phyloP scores from a whole-genome alignment of 2,329 filamentous ascomycete genomes.

The Phyllosticta citribraziliensis region DNA sequence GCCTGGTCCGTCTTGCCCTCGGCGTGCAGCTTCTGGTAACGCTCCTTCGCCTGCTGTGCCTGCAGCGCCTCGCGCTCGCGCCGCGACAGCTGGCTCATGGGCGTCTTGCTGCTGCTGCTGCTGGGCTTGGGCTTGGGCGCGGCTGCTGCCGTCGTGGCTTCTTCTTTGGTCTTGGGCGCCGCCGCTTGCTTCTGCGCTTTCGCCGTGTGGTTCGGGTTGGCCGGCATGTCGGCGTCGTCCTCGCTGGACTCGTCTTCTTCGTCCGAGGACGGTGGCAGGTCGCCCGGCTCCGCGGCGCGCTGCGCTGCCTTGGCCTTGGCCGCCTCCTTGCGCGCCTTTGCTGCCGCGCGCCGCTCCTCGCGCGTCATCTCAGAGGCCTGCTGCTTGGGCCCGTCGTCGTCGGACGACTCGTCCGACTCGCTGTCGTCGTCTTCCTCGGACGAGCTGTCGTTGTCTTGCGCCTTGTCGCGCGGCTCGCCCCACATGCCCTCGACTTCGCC shows the following conservation, averaged over 20 bases:
- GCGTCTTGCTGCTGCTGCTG: slow-evolving; percentile 10
- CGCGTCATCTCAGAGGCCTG: slow-evolving; percentile 55
- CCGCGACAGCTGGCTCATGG: slow-evolving; percentile 49
- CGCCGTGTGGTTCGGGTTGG: slow-evolving; percentile 78
- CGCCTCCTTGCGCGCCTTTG: slow-evolving; percentile 85
- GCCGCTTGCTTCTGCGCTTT: slow-evolving; percentile 60
- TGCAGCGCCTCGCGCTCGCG: slow-evolving; percentile 71
- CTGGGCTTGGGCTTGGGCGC: slow-evolving; percentile 35
- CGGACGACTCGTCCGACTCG: slow-evolving; percentile 31
- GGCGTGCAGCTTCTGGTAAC: slow-evolving; percentile 83
- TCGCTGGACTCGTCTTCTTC: slow-evolving; percentile 48
- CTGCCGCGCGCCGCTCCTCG: slow-evolving; percentile 77
- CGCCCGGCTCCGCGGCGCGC: slow-evolving; percentile 67
- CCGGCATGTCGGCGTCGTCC: slow-evolving; percentile 57
- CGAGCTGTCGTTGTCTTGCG: slow-evolving; percentile 23
- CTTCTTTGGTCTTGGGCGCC: slow-evolving; percentile 36
- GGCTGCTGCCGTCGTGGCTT: slow-evolving; percentile 35
- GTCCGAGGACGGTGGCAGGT: slow-evolving; percentile 65
- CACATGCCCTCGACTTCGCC: slow-evolving; percentile 87
- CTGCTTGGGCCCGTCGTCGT: slow-evolving; percentile 28
- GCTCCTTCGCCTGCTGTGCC: slow-evolving; percentile 79
- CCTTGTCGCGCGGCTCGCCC: slow-evolving; percentile 44
- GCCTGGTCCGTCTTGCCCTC: slow-evolving; percentile 96
- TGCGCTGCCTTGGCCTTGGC: slow-evolving; percentile 69
- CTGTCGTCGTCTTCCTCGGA: slow-evolving; percentile 36